A percentile compares a stretch with the other conserved stretches of the same genome.
Evolutionary conservation across 2,329 filamentous ascomycete genomes (phyloP).

Genomic region (Epichloe gansuensis): DNA sequence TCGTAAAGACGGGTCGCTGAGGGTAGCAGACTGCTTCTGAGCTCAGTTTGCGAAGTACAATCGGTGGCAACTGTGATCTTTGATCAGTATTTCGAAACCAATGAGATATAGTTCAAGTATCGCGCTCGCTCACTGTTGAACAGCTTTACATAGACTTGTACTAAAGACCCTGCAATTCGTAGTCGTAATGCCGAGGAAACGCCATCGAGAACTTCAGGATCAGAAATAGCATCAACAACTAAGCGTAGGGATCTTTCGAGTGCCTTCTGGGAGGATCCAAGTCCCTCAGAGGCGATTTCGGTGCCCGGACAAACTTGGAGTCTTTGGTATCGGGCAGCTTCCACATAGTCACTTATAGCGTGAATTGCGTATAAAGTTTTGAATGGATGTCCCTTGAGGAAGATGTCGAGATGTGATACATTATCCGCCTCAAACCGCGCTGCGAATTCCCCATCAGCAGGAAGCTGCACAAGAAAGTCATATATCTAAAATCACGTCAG

Average conservation of each 20-base stretch:
- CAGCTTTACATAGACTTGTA: conserved; percentile 17
- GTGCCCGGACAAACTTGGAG: conserved; percentile 14
- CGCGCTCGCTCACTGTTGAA: conserved; percentile 11
- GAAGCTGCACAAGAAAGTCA: conserved; percentile 56
- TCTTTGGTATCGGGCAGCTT: conserved; percentile 22
- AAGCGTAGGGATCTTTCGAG: conserved; percentile 35
- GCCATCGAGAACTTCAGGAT: conserved; percentile 37
- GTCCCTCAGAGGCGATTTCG: background rate
- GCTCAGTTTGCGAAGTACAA: background rate
- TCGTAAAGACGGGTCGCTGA: conserved; percentile 9
- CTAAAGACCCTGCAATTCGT: conserved; percentile 15
- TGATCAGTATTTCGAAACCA: background rate
- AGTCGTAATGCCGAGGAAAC: conserved; percentile 13
- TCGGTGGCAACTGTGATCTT: background rate
- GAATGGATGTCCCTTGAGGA: conserved; percentile 56
- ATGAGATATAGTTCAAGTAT: background rate
- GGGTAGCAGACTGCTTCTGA: conserved; percentile 4
- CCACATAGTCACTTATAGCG: conserved; percentile 50
- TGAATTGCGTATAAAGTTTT: conserved; percentile 62
- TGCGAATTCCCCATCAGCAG: conserved; percentile 50
- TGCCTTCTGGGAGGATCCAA: conserved; percentile 10
- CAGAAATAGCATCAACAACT: conserved; percentile 47
- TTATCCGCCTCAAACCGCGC: conserved; percentile 41
- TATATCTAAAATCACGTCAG: conserved; percentile 39
- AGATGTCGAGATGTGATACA: conserved; percentile 46